Evolutionary conservation across 1,139 yeast genomes (phyloP), one percentile per base, ranked within the genome.

Genomic region (Suhomyces panamericanus): DNA sequence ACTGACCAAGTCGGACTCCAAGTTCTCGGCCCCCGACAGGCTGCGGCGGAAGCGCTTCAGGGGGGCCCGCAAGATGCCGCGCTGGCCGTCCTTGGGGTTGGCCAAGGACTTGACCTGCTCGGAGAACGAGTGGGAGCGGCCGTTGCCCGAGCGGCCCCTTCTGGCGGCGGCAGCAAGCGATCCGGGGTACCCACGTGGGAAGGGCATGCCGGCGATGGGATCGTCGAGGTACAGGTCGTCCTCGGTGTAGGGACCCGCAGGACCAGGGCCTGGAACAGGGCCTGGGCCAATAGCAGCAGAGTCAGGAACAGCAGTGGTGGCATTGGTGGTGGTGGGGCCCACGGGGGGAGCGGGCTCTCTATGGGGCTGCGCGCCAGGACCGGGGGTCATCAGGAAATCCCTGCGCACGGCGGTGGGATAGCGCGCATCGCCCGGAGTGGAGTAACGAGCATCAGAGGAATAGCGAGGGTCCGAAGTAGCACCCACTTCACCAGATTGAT

Each of bases 61-160:
- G 13, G 32, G 46, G 36, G 24, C 16, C 37, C 35, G 42, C 32
- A 39, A 20, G 31, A 43, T 37, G 32, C 48, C 42, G 12, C 47
- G 44, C 14, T 27, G n/a, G 6, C 28, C 31, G 12, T 42, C 48
- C 37, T 44, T 28, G 49, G 55, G 45, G 38, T 42, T 16, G 44
- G 35, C 46, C 38, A 53, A 47, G 13, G 50, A 38, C 39, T 53
- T 50, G 42, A 49, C 39, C 22, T 54, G 59, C 33, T 53, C 57
- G 4, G 54, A 43, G 28, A 72, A 61, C 7, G 77, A 69, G 31
- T 66, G 69, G 6, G 73, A 59, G 43, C 74, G 58, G 3, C 63
- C 49, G n/a, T 42, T 53, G 27, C 42, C 36, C 30, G 63, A 54
- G 38, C 59, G 52, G 17, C 62, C 61, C 13, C 59, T 49, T 30